Percentiles rank a stretch among this genome's conserved stretches.
These are phyloP conservation scores for Solanum pinnatisectum DNA, from an alignment of 257 asterid genomes.

Conservation along the genomic window DNA sequence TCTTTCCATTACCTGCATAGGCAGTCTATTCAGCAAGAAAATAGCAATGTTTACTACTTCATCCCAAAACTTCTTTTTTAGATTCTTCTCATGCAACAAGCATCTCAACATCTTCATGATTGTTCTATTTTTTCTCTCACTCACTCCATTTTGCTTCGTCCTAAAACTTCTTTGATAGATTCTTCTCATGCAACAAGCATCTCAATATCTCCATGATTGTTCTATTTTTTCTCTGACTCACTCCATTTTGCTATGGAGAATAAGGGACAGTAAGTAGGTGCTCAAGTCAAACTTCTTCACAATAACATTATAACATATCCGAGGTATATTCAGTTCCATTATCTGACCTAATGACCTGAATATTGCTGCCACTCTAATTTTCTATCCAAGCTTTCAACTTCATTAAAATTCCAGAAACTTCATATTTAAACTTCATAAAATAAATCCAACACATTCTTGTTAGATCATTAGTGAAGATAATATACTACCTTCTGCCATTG, in stretches of 20 bases:
- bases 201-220: too few relatives aligned
- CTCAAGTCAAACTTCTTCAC: background rate
- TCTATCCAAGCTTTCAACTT: background rate
- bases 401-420: too few relatives aligned
- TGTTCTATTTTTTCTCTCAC: background rate
- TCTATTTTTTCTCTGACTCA: too few relatives aligned
- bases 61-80: too few relatives aligned
- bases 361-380: background rate
- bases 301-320: too few relatives aligned
- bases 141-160: background rate
- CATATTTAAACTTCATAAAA: background rate
- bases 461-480: background rate
- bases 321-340: too few relatives aligned
- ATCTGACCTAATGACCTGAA: background rate
- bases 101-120: background rate
- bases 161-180: too few relatives aligned
- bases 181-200: too few relatives aligned
- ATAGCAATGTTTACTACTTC: background rate
- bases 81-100: background rate
- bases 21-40: background rate
- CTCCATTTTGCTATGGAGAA: too few relatives aligned
- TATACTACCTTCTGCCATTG: background rate
- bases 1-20: too few relatives aligned
- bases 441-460: background rate
- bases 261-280: background rate